These are phyloP conservation scores for Parsonsia alboflavescens DNA, from an alignment of 257 asterid genomes.

Conservation along the genomic window DNA sequence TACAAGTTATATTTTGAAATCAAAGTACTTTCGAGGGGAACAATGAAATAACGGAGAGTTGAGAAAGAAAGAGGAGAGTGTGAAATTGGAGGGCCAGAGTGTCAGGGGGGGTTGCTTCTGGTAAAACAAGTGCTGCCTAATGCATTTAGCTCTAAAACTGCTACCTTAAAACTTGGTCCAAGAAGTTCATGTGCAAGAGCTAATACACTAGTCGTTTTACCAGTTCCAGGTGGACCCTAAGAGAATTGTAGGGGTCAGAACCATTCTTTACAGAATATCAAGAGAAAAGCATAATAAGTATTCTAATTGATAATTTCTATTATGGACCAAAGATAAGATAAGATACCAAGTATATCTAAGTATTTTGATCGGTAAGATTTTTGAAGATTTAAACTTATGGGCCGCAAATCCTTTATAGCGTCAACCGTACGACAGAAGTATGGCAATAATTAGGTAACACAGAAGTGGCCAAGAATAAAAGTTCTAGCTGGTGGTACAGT, in stretches of 20 bases:
- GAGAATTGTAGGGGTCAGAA: constrained; percentile 1
- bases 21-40: neutral
- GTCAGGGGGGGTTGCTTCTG: neutral
- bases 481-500: too few species aligned
- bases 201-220: constrained; percentile 91
- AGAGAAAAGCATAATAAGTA: neutral
- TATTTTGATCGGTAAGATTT: too few species aligned
- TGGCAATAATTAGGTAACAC: too few species aligned
- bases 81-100: neutral
- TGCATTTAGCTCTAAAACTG: constrained; percentile 86
- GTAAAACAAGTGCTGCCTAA: constrained; percentile 31
- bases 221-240: constrained; percentile 98
- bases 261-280: neutral
- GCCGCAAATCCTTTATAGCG: too few species aligned
- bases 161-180: constrained; percentile 86
- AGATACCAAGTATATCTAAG: too few species aligned
- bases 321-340: too few species aligned
- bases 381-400: too few species aligned
- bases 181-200: constrained; percentile 96
- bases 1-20: neutral
- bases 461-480: too few species aligned
- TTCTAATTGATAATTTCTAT: too few species aligned
- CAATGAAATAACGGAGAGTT: neutral
- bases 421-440: too few species aligned
- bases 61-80: neutral